Evolutionary conservation across 352 stramenopile species (phyloP).

Genomic region (Phytophthora macrochlamydospora): DNA sequence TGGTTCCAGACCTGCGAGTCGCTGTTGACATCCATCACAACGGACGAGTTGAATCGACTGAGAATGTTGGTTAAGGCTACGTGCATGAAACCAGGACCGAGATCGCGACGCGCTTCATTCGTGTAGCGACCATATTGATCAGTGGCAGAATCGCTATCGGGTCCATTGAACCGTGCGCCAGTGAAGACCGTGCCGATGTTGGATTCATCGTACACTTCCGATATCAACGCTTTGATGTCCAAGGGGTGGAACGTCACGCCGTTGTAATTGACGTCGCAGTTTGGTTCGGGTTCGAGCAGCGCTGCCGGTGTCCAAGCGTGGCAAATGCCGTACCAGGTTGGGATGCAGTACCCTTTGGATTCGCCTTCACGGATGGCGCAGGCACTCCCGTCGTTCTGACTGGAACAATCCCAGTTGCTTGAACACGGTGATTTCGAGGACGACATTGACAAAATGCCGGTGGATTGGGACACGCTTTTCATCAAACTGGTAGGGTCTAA

Average conservation of each 20-base stretch:
- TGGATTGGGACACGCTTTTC: slow-evolving; percentile 37
- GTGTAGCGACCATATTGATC: slow-evolving; percentile 57
- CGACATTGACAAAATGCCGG: slow-evolving; percentile 37
- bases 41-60: slow-evolving; percentile 39
- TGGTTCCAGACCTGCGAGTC: slow-evolving; percentile 63
- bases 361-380: slow-evolving; percentile 40
- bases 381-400: slow-evolving; percentile 27
- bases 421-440: slow-evolving; percentile 42
- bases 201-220: slow-evolving; percentile 47
- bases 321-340: slow-evolving; percentile 54
- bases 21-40: slow-evolving; percentile 50
- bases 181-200: slow-evolving; percentile 49
- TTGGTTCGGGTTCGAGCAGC: slow-evolving; percentile 48
- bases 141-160: slow-evolving; percentile 16
- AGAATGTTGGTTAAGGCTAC: slow-evolving; percentile 54
- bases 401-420: slow-evolving; percentile 33
- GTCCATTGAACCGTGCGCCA: slow-evolving; percentile 39
- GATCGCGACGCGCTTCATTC: slow-evolving; percentile 45
- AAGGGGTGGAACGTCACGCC: slow-evolving; percentile 55
- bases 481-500: slow-evolving; percentile 41
- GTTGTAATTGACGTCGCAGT: slow-evolving; percentile 44
- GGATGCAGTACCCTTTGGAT: slow-evolving; percentile 47
- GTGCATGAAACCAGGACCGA: slow-evolving; percentile 58
- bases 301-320: slow-evolving; percentile 49
- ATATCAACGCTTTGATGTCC: slow-evolving; percentile 57